A percentile compares a stretch with the other conserved stretches of the same genome.
These are phyloP conservation scores for Somion occarium DNA, from an alignment of 1,284 basidiomycete species.

Conservation along the genomic window DNA sequence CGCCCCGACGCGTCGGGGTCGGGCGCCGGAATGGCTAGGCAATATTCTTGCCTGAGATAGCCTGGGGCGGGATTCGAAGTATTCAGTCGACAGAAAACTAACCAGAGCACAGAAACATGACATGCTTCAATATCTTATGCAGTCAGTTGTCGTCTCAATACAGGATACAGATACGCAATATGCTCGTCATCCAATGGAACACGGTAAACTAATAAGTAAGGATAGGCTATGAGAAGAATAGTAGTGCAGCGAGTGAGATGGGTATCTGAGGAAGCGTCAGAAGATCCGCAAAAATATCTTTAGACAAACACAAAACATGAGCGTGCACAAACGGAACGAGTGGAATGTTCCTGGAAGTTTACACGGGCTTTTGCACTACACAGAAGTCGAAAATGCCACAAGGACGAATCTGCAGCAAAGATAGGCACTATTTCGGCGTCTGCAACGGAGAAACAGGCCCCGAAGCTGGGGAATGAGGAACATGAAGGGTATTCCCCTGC, in stretches of 20 bases:
- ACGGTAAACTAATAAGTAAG: background rate
- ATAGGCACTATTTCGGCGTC: conserved; percentile 13
- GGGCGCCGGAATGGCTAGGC: conserved; percentile 1
- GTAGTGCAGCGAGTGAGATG: background rate
- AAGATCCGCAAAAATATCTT: background rate
- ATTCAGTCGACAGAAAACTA: too few species aligned
- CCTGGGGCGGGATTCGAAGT: too few species aligned
- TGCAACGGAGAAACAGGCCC: conserved; percentile 13
- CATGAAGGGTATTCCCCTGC: background rate
- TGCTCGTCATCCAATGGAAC: background rate
- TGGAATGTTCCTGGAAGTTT: background rate
- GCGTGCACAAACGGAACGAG: background rate
- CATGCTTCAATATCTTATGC: background rate
- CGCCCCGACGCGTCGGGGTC: background rate
- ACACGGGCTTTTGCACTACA: background rate
- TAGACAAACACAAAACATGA: background rate
- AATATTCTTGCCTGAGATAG: too few species aligned
- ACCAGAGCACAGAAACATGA: too few species aligned
- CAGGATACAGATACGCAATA: background rate
- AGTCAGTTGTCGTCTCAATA: background rate
- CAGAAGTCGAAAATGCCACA: background rate
- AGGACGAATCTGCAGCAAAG: background rate
- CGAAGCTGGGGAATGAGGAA: conserved; percentile 5
- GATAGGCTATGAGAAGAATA: background rate
- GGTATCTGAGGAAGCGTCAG: background rate